Evolutionary conservation across 2,329 filamentous ascomycete genomes (phyloP).

Genomic region (Zymoseptoria pseudotritici): DNA sequence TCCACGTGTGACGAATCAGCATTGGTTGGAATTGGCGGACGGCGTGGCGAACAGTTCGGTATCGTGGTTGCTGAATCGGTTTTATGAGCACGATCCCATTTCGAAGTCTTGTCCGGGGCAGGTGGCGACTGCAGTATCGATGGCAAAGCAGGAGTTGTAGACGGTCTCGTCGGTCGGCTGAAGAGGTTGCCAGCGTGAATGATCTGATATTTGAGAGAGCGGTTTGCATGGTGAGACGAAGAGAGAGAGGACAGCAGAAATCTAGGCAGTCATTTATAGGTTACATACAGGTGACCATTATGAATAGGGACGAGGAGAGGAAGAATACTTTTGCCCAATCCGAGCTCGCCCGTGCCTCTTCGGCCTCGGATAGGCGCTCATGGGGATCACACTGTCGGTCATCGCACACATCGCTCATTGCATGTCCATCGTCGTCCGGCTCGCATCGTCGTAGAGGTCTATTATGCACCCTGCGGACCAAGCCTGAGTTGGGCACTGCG

Average conservation of each 20-base stretch:
- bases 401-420: not conserved
- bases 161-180: not conserved
- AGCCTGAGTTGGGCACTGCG: slow-evolving; percentile 81
- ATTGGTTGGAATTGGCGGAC: slow-evolving; percentile 13
- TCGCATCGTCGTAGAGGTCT: slow-evolving; percentile 89
- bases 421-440: slow-evolving; percentile 17
- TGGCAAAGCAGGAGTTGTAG: not conserved
- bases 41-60: slow-evolving; percentile 8
- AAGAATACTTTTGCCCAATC: not conserved
- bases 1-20: slow-evolving; percentile 16
- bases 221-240: not conserved
- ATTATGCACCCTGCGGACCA: slow-evolving; percentile 95
- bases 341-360: not conserved
- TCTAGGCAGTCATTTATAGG: not conserved
- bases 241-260: not conserved
- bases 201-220: not conserved
- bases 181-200: too few species aligned
- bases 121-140: not conserved
- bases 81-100: slow-evolving; percentile 1
- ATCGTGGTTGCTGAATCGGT: slow-evolving; percentile 10
- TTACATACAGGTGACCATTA: not conserved
- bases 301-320: not conserved
- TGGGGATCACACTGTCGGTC: not conserved
- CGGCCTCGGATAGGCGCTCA: not conserved
- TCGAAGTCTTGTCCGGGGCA: not conserved